Evolutionary conservation across 2,329 filamentous ascomycete species (phyloP).

Genomic region (Fusarium sp.): DNA sequence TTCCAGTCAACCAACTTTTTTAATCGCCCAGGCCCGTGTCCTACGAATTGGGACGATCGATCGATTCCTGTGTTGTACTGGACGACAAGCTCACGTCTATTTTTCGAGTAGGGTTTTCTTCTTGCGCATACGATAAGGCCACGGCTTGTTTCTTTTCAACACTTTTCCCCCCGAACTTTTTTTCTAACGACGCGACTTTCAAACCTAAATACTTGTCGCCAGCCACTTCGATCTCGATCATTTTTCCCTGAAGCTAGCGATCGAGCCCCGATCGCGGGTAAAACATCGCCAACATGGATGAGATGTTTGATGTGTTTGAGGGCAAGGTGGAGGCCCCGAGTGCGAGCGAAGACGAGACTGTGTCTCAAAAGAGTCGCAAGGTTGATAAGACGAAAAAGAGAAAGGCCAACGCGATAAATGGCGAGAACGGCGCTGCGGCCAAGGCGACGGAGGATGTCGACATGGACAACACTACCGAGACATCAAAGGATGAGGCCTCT

Average conservation of each 20-base stretch:
- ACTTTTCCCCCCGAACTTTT: not conserved
- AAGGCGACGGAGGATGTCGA: slow-evolving; percentile 45
- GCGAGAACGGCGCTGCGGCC: slow-evolving; percentile 63
- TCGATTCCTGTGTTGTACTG: slow-evolving; percentile 39
- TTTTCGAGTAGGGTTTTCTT: slow-evolving; percentile 17
- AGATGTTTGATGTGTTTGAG: slow-evolving; percentile 87
- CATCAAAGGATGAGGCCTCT: slow-evolving; percentile 56
- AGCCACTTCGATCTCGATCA: slow-evolving; percentile 35
- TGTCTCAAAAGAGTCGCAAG: slow-evolving; percentile 66
- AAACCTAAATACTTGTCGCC: not conserved
- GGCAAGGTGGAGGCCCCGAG: slow-evolving; percentile 65
- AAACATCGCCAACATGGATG: slow-evolving; percentile 71
- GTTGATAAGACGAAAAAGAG: slow-evolving; percentile 84
- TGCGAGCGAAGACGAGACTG: slow-evolving; percentile 61
- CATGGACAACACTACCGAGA: slow-evolving; percentile 61
- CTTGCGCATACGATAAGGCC: slow-evolving; percentile 4
- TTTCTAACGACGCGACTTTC: not conserved
- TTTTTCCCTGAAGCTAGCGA: slow-evolving; percentile 28
- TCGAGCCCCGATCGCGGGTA: slow-evolving; percentile 28
- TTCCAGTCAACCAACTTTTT: slow-evolving; percentile 46
- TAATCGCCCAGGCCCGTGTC: slow-evolving; percentile 40
- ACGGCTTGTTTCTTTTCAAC: not conserved
- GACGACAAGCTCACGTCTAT: slow-evolving; percentile 20
- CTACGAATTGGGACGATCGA: slow-evolving; percentile 45
- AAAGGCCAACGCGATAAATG: slow-evolving; percentile 78